phyloP scores from a whole-genome alignment of 441 rosid species.

The Macaranga tanarius region DNA sequence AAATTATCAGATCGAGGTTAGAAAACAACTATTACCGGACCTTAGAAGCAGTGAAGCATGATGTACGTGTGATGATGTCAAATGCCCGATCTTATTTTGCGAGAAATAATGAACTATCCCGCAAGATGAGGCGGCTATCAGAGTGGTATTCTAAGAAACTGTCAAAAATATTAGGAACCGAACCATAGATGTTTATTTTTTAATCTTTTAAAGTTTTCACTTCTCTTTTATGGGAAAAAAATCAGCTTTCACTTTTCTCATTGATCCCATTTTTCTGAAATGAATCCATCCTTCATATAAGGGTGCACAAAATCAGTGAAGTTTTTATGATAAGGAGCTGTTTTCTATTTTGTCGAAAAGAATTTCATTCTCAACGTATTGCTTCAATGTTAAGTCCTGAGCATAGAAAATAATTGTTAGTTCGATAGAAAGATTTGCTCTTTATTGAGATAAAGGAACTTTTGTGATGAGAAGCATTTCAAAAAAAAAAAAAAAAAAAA shows the following conservation, averaged over 20 bases:
- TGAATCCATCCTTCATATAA: neutral
- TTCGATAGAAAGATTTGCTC: neutral
- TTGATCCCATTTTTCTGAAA: conserved; percentile 18
- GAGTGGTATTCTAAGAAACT: conserved; percentile 57
- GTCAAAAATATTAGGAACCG: conserved; percentile 34
- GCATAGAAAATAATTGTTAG: no score
- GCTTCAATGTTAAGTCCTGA: no score
- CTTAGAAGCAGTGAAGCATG: conserved; percentile 78
- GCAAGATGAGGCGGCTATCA: conserved; percentile 58
- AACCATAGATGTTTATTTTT: neutral
- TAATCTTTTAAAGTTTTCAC: neutral
- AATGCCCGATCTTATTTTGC: conserved; percentile 63
- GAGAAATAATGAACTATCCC: conserved; percentile 37
- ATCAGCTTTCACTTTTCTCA: neutral
- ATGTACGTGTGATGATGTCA: conserved; percentile 60
- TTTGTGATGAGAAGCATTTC: no score
- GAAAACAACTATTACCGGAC: conserved; percentile 84
- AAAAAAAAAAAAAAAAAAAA: no score
- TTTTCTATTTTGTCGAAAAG: no score
- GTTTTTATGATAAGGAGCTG: conserved; percentile 48
- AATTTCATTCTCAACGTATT: no score
- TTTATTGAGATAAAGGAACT: neutral
- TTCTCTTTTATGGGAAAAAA: no score
- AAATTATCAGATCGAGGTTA: conserved; percentile 65
- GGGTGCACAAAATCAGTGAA: conserved; percentile 7